Conservation (phyloP, 768 basidiomycete genomes). For the Suillus subaureus region DNA sequence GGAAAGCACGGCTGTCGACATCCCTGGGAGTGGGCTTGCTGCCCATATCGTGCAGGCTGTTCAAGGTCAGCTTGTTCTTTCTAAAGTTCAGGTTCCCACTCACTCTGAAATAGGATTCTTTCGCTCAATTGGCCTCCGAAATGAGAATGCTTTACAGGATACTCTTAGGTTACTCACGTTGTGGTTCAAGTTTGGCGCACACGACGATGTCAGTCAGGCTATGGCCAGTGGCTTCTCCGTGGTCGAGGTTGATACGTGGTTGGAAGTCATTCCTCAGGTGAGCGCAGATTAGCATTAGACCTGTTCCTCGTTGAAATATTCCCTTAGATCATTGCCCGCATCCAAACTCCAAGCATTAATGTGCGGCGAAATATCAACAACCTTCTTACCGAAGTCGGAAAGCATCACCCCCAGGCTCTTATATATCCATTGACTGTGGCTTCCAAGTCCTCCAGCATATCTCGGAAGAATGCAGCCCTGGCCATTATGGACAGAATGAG, state of each 20-base stretch:
- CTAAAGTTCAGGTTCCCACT: not conserved
- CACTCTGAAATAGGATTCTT: constrained; percentile 72
- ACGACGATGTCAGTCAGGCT: constrained; percentile 86
- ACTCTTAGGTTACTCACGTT: constrained; percentile 89
- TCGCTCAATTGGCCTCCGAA: constrained; percentile 88
- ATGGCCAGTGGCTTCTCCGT: constrained; percentile 85
- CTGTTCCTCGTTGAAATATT: not conserved
- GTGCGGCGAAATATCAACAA: constrained; percentile 89
- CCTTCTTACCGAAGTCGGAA: constrained; percentile 89
- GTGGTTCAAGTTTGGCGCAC: constrained; percentile 97
- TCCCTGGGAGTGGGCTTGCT: constrained; percentile 65
- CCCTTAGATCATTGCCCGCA: constrained; percentile 91
- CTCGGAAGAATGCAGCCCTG: constrained; percentile 80
- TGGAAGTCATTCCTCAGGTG: constrained; percentile 98
- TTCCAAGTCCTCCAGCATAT: constrained; percentile 87
- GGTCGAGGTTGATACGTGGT: constrained; percentile 96
- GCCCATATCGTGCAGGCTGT: constrained; percentile 91
- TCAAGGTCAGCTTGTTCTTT: constrained; percentile 55
- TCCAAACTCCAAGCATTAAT: constrained; percentile 89
- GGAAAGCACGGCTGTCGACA: constrained; percentile 55
- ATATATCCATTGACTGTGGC: constrained; percentile 97
- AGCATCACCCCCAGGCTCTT: constrained; percentile 95
- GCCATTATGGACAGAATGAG: constrained; percentile 91
- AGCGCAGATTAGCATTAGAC: constrained; percentile 9
- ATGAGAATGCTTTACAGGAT: constrained; percentile 92